Conservation (phyloP, 1,284 basidiomycete species). For the Trichosporon asahii region DNA sequence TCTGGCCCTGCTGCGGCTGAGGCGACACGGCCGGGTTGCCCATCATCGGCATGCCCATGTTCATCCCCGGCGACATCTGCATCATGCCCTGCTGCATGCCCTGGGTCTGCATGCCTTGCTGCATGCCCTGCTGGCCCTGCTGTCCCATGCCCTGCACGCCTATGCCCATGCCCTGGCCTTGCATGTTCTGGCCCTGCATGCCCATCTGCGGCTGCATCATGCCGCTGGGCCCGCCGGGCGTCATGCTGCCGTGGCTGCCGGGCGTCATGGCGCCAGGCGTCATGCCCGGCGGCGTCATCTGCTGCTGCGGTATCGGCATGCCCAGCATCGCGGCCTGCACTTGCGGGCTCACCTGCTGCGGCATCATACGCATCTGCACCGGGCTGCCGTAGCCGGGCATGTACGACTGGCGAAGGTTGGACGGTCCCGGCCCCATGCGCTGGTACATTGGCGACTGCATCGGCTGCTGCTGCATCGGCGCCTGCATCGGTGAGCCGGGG, state of each 20-base stretch:
- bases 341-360: slow-evolving; percentile 7
- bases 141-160: no score
- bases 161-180: background rate
- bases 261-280: slow-evolving; percentile 2
- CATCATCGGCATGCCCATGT: slow-evolving; percentile 7
- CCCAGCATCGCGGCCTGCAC: slow-evolving; percentile 9
- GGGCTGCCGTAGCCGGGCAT: slow-evolving; percentile 6
- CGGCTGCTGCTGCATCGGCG: slow-evolving; percentile 5
- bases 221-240: background rate
- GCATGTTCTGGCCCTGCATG: background rate
- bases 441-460: background rate
- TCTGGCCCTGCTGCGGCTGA: background rate
- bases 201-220: slow-evolving; percentile 6
- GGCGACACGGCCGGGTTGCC: background rate
- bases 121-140: background rate
- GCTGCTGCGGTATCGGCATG: slow-evolving; percentile 10
- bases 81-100: background rate
- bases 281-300: background rate
- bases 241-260: slow-evolving; percentile 7
- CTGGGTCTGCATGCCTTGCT: background rate
- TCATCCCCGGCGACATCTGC: background rate
- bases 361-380: slow-evolving; percentile 11
- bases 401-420: slow-evolving; percentile 19
- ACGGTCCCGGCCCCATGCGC: slow-evolving; percentile 15
- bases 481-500: background rate